Base-by-base conservation (phyloP, 2,329 filamentous ascomycete genomes). In the Lojkania enalia region DNA sequence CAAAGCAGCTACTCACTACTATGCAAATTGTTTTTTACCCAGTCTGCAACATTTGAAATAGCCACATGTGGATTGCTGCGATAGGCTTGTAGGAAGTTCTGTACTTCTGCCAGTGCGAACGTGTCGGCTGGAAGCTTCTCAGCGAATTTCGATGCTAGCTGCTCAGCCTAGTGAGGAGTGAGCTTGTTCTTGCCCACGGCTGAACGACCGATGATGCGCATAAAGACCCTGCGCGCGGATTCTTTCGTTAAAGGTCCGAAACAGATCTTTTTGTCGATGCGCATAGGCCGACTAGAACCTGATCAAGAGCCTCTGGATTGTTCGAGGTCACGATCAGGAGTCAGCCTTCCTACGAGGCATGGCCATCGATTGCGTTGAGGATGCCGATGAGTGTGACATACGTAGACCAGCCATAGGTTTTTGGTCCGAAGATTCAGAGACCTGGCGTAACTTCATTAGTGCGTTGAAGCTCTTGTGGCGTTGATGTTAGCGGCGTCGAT, bases 251-350 rank as follows among this genome's bases (percentile, higher is more conserved):
- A 58, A 20, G 59, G 56, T 12, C 46, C 51, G 14, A 53, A 50
- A 27, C 21, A 11, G 12, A 36, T 21, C 9, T 12, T 96, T 64
- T 58, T 81, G 57, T 89, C 85, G 5, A 90, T 82, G 2, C 86
- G 77, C 1, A 87, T 87, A 0, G 87, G 86, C 0, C 87, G 78
- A 32, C 83, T 3, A 94, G 77, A 0, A 86, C 87, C 27, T 83
- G 77, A 60, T 91, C 87, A 0, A 92, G 78, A 7, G 80, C 75
- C 52, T 91, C 83, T 2, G 86, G 85, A 46, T 84, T 80, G 68
- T 92, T 92, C 19, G 86, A 90, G 0, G 88, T 91, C 84, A 91
- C 88, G 69, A 92, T 84, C 16, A 92, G 77, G 12, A 92, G 80
- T 31, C 87, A 81, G 25, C 87, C 87, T 69, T 91, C 87, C 58